Percentiles rank a stretch among this genome's conserved stretches.
Conservation (phyloP, 495 filamentous ascomycete species). For the Tuber magnatum region DNA sequence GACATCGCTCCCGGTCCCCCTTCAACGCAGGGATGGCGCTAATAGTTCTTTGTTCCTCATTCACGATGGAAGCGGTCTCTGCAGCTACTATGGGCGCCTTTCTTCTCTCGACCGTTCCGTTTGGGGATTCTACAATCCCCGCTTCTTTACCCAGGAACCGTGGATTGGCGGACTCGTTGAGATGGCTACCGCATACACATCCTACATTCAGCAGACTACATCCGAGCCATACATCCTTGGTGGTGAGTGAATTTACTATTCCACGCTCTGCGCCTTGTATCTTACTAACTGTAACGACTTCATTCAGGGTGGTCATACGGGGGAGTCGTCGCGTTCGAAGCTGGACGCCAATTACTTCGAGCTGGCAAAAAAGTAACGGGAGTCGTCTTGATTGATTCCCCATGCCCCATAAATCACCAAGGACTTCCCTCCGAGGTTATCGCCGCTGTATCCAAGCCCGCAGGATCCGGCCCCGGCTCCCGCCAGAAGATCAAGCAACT, state of each 20-base stretch:
- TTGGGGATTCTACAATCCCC: constrained; percentile 61
- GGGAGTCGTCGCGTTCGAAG: constrained; percentile 81
- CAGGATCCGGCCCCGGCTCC: constrained; percentile 38
- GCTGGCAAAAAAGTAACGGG: constrained; percentile 63
- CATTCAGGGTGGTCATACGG: constrained; percentile 65
- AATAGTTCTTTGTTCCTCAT: constrained; percentile 56
- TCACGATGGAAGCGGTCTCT: constrained; percentile 69
- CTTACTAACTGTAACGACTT: constrained; percentile 2
- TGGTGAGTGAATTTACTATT: constrained; percentile 41
- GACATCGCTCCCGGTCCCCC: constrained; percentile 16
- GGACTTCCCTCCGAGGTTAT: constrained; percentile 45
- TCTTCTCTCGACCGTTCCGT: constrained; percentile 48
- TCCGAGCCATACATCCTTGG: constrained; percentile 60
- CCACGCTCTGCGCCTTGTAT: not conserved
- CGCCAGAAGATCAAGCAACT: constrained; percentile 42
- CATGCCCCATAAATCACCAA: constrained; percentile 48
- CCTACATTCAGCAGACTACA: constrained; percentile 58
- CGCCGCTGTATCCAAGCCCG: constrained; percentile 43
- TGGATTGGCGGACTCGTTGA: constrained; percentile 51
- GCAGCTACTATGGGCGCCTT: constrained; percentile 56
- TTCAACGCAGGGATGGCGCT: constrained; percentile 19
- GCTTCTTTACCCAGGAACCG: constrained; percentile 52
- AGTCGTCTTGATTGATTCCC: constrained; percentile 75
- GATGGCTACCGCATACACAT: constrained; percentile 53
- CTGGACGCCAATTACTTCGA: constrained; percentile 61